These are phyloP conservation scores for Ascomycota sp. DNA, from an alignment of 2,329 filamentous ascomycete genomes.

Conservation along the genomic window DNA sequence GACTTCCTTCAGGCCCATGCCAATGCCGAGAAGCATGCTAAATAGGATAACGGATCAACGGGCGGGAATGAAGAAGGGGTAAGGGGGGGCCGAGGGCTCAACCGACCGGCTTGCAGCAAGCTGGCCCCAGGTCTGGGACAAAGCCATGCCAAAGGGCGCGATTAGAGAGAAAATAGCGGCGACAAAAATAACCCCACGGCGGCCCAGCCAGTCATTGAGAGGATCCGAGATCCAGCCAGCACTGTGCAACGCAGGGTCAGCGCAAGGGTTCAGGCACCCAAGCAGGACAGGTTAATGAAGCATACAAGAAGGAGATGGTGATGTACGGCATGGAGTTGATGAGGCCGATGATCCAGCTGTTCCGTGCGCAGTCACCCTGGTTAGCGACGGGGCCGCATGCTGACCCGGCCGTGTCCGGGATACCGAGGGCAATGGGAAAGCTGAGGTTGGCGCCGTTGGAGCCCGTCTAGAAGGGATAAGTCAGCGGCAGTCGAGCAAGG, in stretches of 20 bases:
- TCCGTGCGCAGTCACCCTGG: conserved; percentile 17
- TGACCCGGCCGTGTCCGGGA: conserved; percentile 11
- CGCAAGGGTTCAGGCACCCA: no score
- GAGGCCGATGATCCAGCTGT: conserved; percentile 38
- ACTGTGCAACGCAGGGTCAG: conserved; percentile 7
- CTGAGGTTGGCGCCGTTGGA: conserved; percentile 25
- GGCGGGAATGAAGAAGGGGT: background rate
- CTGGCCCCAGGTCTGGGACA: conserved; percentile 35
- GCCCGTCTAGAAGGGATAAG: conserved; percentile 12
- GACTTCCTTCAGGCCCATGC: conserved; percentile 31
- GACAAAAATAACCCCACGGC: conserved; percentile 41
- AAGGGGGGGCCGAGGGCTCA: background rate
- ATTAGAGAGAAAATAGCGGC: conserved; percentile 38
- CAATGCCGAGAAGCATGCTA: conserved; percentile 29
- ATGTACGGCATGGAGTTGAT: conserved; percentile 29
- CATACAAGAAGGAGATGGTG: conserved; percentile 20
- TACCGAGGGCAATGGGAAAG: conserved; percentile 22
- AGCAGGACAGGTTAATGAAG: background rate
- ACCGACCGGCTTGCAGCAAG: conserved; percentile 29
- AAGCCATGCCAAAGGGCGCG: conserved; percentile 35
- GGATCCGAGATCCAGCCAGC: conserved; percentile 41
- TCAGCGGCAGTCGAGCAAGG: no score
- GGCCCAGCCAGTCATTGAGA: conserved; percentile 32
- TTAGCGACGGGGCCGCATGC: conserved; percentile 12
- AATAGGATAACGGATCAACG: background rate